Evolutionary conservation across 805 yeast species (phyloP), one percentile per base, ranked within the genome.

Genomic region (Priceomyces melissophilus): DNA sequence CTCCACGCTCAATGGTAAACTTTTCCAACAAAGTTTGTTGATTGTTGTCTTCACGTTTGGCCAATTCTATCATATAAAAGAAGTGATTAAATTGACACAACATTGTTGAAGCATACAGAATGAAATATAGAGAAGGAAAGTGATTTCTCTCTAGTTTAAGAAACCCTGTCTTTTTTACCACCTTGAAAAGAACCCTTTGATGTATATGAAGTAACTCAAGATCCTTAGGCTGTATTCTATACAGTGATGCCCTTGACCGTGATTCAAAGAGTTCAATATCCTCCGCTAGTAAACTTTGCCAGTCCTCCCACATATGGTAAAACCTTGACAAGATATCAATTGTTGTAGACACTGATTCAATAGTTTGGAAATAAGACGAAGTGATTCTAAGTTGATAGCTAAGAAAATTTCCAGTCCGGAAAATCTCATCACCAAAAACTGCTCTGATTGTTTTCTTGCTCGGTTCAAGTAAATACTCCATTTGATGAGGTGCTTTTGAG

Each of bases 81-180:
- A 57, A 60, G 35, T 52, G 58, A 41, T 61, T 61, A 38, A 58
- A 58, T 15, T 52, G 14, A 25, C 52, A 45, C 14, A 54, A 12
- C 48, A 63, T 53, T 2, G 59, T 30, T 10, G 66, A 57, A n/a
- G 56, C 20, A 44, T 55, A 61, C 14, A 59, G 48, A 3, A 56
- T 41, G 38, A 50, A 60, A 25, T 65, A 37, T 32, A 63, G 48
- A 10, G 60, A 48, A 0, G 68, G 63, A 38, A 59, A 63, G 45
- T 63, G 57, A 12, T 46, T 49, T 2, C 48, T 37, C 40, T 61
- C 68, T 10, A 60, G 40, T 29, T 54, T 49, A 10, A 60, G 44
- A 35, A 63, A 54, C 11, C 56, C 49, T 15, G 61, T 44, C 65
- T 65, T 60, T 35, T 57, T 46, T 7, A 54, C 42, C 40, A 53